Base-by-base conservation (phyloP, 306 rosid species). In the Fagus crenata region DNA sequence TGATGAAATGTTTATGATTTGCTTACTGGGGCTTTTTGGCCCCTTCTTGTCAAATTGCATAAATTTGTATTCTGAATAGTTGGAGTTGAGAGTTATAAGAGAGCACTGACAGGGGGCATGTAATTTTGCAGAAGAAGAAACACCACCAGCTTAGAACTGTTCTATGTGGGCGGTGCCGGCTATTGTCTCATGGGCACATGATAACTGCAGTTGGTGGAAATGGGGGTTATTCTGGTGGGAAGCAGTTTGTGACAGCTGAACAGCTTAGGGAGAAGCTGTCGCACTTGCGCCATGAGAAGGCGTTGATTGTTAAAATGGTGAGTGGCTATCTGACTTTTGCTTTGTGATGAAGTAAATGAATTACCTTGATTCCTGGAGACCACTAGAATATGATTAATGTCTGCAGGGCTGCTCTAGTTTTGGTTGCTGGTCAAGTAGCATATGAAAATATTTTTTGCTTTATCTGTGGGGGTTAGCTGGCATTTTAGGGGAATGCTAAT, bases 191-290 rank as follows among this genome's bases (percentile, higher is more conserved):
- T 70, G 98, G 98, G 4, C 78, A 90, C 75, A 94, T 92, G 98
- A 89, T 92, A 81, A 92, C 98, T 53, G 96, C 97, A 5, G 98
- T 94, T 71, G 97, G 98, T 41, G 98, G 98, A 61, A 95, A 94
- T 71, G 98, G 97, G 42, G 98, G 98, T 43, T 94, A 94, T 79
- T 49, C 91, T 28, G 98, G 97, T 11, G 97, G 97, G 37, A 94
- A 89, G 72, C 88, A 85, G 65, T 92, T 94, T 73, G 49, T 94
- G 40, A 86, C 86, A 4, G 96, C 98, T 0, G 98, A 92, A 79
- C 88, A 94, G 75, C 98, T 92, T 51, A 89, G 98, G 7, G 85
- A 90, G 67, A 92, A 94, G 83, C 87, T 94, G 70, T 79, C 95
- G 56, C 93, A 92, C 81, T 80, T 94, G 80, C 92, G 97, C 15